Evolutionary conservation across 1,284 basidiomycete genomes (phyloP).

Genomic region (Sporisorium reilianum): DNA sequence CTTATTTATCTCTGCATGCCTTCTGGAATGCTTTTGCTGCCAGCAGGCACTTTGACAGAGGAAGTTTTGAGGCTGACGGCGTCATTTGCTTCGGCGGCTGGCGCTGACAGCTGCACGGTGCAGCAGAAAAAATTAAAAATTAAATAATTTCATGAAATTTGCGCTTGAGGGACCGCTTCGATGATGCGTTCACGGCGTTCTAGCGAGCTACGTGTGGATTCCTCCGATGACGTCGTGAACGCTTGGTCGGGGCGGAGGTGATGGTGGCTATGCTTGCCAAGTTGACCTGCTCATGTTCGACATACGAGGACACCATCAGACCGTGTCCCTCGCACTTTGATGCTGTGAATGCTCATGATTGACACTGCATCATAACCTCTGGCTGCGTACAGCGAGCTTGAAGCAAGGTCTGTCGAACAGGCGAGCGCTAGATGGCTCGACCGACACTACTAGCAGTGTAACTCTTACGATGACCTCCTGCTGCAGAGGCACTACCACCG

Average conservation of each 20-base stretch:
- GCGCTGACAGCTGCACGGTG: background rate
- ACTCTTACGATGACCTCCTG: background rate
- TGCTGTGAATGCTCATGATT: background rate
- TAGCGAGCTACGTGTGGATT: background rate
- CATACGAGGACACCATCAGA: background rate
- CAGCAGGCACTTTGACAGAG: slow-evolving; percentile 11
- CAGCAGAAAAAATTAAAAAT: no score
- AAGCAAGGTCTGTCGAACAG: background rate
- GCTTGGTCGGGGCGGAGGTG: background rate
- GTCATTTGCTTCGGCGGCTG: slow-evolving; percentile 12
- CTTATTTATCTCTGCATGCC: slow-evolving; percentile 7
- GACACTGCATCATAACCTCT: background rate
- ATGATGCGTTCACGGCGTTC: no score
- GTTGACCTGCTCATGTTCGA: background rate
- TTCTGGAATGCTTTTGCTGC: slow-evolving; percentile 7
- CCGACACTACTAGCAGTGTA: background rate
- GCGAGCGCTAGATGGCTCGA: background rate
- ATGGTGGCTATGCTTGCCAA: background rate
- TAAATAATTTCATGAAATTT: no score
- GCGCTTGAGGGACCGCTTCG: no score
- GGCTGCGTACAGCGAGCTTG: background rate
- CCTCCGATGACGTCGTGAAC: slow-evolving; percentile 5
- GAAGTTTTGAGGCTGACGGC: background rate
- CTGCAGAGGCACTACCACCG: background rate
- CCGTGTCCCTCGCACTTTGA: background rate